These are phyloP conservation scores for Sporobolomyces phaffii DNA, from an alignment of 768 basidiomycete genomes.

Conservation along the genomic window DNA sequence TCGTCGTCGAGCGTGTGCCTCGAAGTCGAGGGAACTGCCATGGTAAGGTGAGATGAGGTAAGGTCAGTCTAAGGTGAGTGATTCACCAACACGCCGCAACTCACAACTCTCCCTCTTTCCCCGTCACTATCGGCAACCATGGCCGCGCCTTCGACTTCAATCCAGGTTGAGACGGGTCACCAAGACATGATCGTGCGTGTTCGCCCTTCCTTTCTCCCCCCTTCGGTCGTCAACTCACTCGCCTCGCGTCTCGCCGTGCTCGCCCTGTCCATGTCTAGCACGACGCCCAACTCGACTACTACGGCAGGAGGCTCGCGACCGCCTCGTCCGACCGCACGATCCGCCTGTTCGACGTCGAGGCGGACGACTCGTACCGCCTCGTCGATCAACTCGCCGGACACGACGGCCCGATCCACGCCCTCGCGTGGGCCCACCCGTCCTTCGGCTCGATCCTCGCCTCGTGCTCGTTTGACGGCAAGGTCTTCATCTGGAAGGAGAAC, in stretches of 20 bases:
- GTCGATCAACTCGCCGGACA: conserved; percentile 71
- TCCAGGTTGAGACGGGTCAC: conserved; percentile 78
- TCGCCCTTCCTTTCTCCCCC: background rate
- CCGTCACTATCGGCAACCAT: background rate
- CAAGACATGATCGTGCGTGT: conserved; percentile 93
- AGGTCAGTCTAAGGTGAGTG: background rate
- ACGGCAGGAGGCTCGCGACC: conserved; percentile 91
- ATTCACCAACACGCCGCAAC: background rate
- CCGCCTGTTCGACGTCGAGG: conserved; percentile 87
- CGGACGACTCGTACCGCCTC: conserved; percentile 58
- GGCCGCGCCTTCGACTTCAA: conserved; percentile 12
- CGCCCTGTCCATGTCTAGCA: too few species aligned
- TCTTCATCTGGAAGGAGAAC: conserved; percentile 97
- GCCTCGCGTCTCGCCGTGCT: background rate
- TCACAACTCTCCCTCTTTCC: background rate
- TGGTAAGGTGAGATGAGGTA: background rate
- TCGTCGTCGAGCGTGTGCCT: conserved; percentile 9
- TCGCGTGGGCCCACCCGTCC: conserved; percentile 97
- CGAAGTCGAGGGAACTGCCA: background rate
- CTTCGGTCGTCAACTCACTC: background rate
- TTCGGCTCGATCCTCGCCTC: conserved; percentile 94
- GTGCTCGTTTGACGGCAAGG: conserved; percentile 97
- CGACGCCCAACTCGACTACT: conserved; percentile 96
- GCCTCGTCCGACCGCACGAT: conserved; percentile 94
- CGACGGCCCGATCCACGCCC: conserved; percentile 95